These are phyloP conservation scores for Fermentozyma sake DNA, from an alignment of 1,139 yeast genomes.

Conservation along the genomic window DNA sequence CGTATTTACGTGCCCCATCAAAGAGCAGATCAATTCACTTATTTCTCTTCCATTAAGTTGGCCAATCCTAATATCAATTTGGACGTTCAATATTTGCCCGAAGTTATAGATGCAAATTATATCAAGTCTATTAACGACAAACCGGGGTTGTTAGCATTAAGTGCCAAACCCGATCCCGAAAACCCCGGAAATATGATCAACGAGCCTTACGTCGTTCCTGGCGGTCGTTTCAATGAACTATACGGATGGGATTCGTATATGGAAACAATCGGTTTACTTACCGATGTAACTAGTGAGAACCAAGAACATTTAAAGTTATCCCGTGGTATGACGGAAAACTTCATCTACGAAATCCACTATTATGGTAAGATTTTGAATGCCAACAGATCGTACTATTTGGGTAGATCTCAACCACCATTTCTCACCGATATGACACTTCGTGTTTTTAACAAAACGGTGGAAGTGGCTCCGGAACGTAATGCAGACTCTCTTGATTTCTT, in stretches of 20 bases:
- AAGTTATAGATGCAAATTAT: conserved; percentile 59
- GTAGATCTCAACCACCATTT: conserved; percentile 97
- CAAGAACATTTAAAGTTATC: conserved; percentile 50
- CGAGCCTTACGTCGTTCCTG: conserved; percentile 92
- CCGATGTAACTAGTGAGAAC: conserved; percentile 54
- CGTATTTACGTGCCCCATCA: conserved; percentile 75
- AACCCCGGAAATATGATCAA: conserved; percentile 54
- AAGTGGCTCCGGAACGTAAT: conserved; percentile 30
- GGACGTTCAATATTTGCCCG: conserved; percentile 71
- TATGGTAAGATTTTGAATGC: conserved; percentile 95
- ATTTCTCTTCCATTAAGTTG: conserved; percentile 52
- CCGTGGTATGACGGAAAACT: conserved; percentile 89
- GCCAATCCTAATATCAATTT: conserved; percentile 55
- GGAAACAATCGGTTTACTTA: conserved; percentile 79
- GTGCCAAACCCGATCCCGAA: conserved; percentile 51
- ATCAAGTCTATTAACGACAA: conserved; percentile 72
- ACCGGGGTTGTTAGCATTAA: conserved; percentile 86
- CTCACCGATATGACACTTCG: conserved; percentile 86
- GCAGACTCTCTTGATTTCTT: conserved; percentile 54
- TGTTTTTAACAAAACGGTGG: conserved; percentile 58
- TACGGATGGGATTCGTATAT: conserved; percentile 99
- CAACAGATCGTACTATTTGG: conserved; percentile 84
- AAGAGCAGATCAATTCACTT: conserved; percentile 70
- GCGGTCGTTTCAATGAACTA: conserved; percentile 93
- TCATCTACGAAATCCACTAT: conserved; percentile 82